Evolutionary conservation across 768 basidiomycete genomes (phyloP).

Genomic region (Mycena capillaripes): DNA sequence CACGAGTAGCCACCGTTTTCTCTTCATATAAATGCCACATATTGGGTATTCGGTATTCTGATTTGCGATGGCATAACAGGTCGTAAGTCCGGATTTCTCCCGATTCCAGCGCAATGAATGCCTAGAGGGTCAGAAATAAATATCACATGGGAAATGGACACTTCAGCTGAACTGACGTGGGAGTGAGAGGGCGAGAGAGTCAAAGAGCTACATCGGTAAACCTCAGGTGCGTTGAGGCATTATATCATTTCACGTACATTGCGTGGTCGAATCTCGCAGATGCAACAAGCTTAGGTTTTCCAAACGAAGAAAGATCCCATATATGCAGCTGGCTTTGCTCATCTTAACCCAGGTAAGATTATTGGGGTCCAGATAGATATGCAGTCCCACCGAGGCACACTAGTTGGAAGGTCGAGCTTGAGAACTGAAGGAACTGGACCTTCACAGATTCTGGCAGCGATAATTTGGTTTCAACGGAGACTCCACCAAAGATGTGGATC

Average conservation of each 20-base stretch:
- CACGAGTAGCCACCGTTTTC: constrained; percentile 58
- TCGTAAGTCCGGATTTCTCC: constrained; percentile 83
- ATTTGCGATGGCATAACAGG: constrained; percentile 74
- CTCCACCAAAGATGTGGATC: constrained; percentile 77
- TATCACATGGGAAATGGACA: background rate
- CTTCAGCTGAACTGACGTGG: constrained; percentile 63
- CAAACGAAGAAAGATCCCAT: constrained; percentile 69
- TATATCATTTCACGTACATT: constrained; percentile 53
- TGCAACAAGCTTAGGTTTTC: constrained; percentile 65
- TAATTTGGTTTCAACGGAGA: constrained; percentile 70
- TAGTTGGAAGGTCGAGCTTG: constrained; percentile 65
- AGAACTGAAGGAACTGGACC: constrained; percentile 76
- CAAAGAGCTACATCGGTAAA: constrained; percentile 61
- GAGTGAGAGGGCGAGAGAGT: constrained; percentile 77
- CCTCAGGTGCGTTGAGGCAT: background rate
- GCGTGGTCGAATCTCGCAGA: constrained; percentile 64
- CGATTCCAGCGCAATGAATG: constrained; percentile 62
- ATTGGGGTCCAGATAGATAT: background rate
- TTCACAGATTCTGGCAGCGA: constrained; percentile 58
- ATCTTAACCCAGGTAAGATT: constrained; percentile 52
- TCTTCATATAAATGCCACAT: constrained; percentile 83
- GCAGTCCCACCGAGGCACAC: constrained; percentile 70
- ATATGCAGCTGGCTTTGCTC: constrained; percentile 67
- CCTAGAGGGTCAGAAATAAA: constrained; percentile 47
- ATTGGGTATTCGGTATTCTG: constrained; percentile 79